Percentiles rank a stretch among this genome's conserved stretches.
Conservation (phyloP, 305 asterid genomes). For the Rubia balearica region DNA sequence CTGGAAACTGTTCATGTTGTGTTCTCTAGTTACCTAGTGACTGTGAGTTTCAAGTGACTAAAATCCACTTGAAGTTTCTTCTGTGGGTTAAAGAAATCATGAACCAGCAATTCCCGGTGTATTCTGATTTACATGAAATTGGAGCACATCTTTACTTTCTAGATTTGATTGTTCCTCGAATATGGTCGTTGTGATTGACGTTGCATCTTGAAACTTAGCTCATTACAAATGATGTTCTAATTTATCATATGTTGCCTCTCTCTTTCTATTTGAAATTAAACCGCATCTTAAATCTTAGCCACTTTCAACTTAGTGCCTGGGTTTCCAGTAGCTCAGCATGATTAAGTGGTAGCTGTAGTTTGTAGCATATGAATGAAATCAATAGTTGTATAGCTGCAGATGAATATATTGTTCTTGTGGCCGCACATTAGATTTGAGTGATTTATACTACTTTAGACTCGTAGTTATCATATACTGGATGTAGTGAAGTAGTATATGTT, state of each 20-base stretch:
- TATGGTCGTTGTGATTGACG: neutral
- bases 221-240: neutral
- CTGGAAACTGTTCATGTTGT: constrained; percentile 11
- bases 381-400: neutral
- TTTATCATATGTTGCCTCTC: neutral
- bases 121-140: neutral
- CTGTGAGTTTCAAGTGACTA: neutral
- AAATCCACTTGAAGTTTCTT: neutral
- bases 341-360: neutral
- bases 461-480: neutral
- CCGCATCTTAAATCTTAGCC: neutral
- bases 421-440: neutral
- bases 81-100: neutral
- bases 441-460: neutral
- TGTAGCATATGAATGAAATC: neutral
- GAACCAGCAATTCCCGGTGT: neutral
- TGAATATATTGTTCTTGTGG: neutral
- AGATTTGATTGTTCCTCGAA: neutral
- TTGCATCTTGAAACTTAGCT: neutral
- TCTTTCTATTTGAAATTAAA: neutral
- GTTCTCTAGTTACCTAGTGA: neutral
- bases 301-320: neutral
- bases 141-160: neutral
- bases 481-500: neutral
- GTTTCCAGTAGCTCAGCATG: neutral